Evolutionary conservation across 2,329 filamentous ascomycete species (phyloP).

Genomic region (Aspergillus fischeri): DNA sequence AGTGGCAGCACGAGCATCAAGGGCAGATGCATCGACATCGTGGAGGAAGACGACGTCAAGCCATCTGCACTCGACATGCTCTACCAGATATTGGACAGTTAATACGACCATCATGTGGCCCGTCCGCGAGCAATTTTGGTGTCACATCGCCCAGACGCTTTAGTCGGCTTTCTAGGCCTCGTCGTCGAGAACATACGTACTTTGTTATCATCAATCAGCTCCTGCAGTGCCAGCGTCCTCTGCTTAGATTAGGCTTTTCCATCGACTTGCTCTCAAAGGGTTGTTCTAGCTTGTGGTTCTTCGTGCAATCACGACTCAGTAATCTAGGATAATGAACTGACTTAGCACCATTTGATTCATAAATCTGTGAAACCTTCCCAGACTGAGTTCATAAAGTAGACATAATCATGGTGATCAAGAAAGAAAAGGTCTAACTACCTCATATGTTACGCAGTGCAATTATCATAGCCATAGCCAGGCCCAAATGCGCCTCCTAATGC

Average conservation of each 20-base stretch:
- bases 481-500: neutral
- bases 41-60: slow-evolving; percentile 22
- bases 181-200: neutral
- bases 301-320: neutral
- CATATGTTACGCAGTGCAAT: too few relatives aligned
- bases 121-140: neutral
- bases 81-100: slow-evolving; percentile 15
- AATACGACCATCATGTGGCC: neutral
- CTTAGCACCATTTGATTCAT: neutral
- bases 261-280: neutral
- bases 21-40: slow-evolving; percentile 11
- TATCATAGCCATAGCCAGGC: neutral
- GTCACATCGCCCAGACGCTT: neutral
- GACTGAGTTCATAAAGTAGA: neutral
- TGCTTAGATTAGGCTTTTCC: neutral
- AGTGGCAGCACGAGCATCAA: neutral
- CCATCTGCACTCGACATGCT: slow-evolving; percentile 25
- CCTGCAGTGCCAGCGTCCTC: neutral
- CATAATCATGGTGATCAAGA: neutral
- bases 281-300: neutral
- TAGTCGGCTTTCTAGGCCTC: neutral
- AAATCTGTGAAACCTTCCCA: neutral
- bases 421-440: neutral
- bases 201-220: neutral
- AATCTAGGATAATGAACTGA: neutral